Evolutionary conservation across 495 filamentous ascomycete species (phyloP).

Genomic region (Apiosordaria backusii): DNA sequence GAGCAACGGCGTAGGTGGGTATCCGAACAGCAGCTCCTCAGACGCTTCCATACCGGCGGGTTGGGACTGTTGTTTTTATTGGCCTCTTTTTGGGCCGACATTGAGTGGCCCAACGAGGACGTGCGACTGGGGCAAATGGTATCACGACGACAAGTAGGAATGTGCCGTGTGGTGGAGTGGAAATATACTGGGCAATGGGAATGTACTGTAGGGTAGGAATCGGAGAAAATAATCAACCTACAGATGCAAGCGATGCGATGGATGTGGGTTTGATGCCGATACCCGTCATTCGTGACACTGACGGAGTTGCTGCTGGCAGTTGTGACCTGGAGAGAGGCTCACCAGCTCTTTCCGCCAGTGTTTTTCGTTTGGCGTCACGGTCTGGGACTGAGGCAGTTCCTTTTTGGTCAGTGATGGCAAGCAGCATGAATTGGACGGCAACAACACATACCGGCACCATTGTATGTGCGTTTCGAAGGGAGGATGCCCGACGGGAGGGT

Average conservation of each 20-base stretch:
- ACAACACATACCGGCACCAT: slow-evolving; percentile 30
- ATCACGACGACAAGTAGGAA: not conserved
- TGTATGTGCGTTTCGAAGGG: slow-evolving; percentile 41
- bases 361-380: slow-evolving; percentile 57
- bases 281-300: not conserved
- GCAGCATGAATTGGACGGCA: not conserved
- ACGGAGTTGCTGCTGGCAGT: slow-evolving; percentile 14
- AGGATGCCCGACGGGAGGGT: slow-evolving; percentile 50
- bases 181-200: not conserved
- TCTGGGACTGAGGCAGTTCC: slow-evolving; percentile 33
- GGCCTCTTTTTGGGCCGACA: not conserved
- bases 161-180: not conserved
- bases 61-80: not conserved
- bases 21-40: slow-evolving; percentile 6
- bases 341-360: slow-evolving; percentile 54
- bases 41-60: not conserved
- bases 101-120: too few species aligned
- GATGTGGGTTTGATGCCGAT: slow-evolving; percentile 24
- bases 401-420: slow-evolving; percentile 20
- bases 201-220: not conserved
- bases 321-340: slow-evolving; percentile 38
- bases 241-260: slow-evolving; percentile 19
- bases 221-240: slow-evolving; percentile 11
- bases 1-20: not conserved
- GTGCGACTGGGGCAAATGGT: too few species aligned